Evolutionary conservation across 2,329 filamentous ascomycete species (phyloP).

Genomic region (Cordyceps fumosorosea): DNA sequence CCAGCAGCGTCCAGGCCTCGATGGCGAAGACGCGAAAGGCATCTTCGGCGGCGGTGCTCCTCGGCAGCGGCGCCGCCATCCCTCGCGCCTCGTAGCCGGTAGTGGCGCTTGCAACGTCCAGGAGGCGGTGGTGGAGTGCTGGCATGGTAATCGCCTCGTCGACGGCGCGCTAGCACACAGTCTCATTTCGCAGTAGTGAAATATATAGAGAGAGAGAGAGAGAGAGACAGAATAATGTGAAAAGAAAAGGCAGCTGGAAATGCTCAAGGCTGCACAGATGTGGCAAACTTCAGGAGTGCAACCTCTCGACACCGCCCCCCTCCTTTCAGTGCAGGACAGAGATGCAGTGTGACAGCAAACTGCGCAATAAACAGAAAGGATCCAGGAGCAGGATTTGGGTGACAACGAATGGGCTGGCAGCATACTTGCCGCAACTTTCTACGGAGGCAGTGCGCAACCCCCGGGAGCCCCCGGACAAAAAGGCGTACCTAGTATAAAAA

Average conservation of each 20-base stretch:
- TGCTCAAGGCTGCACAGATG: no score
- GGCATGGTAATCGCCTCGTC: neutral
- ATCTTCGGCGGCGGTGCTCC: neutral
- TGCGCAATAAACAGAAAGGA: neutral
- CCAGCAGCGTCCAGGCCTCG: conserved; percentile 6
- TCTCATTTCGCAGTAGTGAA: neutral
- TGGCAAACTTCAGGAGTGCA: neutral
- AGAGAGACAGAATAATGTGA: neutral
- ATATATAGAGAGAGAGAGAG: neutral
- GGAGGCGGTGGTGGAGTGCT: neutral
- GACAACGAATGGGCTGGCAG: neutral
- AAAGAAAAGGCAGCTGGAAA: neutral
- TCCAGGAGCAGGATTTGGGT: neutral
- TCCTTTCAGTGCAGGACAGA: no score
- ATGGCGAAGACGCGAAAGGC: neutral
- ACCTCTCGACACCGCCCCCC: neutral
- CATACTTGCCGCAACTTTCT: no score
- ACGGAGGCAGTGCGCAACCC: no score
- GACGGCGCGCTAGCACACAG: neutral
- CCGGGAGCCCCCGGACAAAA: no score
- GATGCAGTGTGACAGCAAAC: neutral
- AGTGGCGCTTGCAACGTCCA: neutral
- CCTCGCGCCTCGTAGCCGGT: neutral
- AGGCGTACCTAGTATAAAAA: neutral
- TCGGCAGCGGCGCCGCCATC: neutral